Evolutionary conservation across 441 rosid genomes (phyloP).

Genomic region (Iberis amara): DNA sequence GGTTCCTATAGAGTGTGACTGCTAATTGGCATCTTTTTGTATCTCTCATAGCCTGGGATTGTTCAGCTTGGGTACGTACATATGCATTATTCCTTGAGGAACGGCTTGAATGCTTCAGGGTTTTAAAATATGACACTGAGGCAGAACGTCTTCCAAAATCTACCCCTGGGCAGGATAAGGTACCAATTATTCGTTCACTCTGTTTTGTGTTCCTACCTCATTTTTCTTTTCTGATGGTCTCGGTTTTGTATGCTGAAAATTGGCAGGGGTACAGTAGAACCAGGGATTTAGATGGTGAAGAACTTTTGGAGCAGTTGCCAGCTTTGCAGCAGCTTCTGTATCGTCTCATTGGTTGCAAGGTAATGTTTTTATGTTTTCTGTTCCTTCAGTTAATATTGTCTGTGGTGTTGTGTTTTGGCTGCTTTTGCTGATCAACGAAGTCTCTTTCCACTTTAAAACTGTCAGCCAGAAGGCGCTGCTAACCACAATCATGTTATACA

Average conservation of each 20-base stretch:
- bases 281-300: constrained; percentile 80
- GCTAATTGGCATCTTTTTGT: neutral
- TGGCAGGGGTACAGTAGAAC: constrained; percentile 83
- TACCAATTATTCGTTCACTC: constrained; percentile 19
- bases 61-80: constrained; percentile 98
- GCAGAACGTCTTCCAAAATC: constrained; percentile 82
- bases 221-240: constrained; percentile 21
- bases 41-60: constrained; percentile 78
- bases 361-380: constrained; percentile 28
- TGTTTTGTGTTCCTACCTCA: neutral
- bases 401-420: constrained; percentile 12
- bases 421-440: constrained; percentile 8
- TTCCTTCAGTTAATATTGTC: neutral
- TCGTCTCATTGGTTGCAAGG: constrained; percentile 95
- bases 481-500: constrained; percentile 79
- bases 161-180: constrained; percentile 82
- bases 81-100: constrained; percentile 94
- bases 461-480: constrained; percentile 98
- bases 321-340: constrained; percentile 78
- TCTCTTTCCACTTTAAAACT: constrained; percentile 14
- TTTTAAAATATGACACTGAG: constrained; percentile 84
- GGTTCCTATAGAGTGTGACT: neutral
- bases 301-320: constrained; percentile 81
- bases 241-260: constrained; percentile 7
- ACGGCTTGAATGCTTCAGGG: constrained; percentile 88